Evolutionary conservation across 768 basidiomycete genomes (phyloP).

Genomic region (Boletus speciosus): DNA sequence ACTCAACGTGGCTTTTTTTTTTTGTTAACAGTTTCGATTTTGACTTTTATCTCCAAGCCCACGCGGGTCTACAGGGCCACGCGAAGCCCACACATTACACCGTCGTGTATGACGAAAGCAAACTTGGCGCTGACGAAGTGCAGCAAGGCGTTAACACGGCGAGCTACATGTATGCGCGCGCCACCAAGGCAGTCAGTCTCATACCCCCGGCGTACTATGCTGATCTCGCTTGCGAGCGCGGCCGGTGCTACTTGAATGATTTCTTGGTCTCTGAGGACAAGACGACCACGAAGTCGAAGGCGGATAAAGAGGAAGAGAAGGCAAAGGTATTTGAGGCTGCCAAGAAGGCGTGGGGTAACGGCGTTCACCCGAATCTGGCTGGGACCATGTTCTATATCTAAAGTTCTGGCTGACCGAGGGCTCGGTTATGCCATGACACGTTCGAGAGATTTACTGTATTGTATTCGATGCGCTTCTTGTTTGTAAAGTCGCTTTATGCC

Average conservation of each 20-base stretch:
- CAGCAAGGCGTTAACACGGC: constrained; percentile 69
- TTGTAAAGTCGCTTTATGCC: not conserved
- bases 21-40: constrained; percentile 49
- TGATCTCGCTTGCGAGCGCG: constrained; percentile 80
- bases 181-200: constrained; percentile 80
- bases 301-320: constrained; percentile 30
- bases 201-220: constrained; percentile 80
- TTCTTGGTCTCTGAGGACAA: constrained; percentile 59
- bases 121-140: constrained; percentile 62
- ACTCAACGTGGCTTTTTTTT: not conserved
- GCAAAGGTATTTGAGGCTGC: constrained; percentile 20
- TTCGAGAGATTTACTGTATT: not conserved
- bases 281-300: constrained; percentile 34
- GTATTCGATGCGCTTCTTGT: not conserved
- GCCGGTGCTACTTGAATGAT: constrained; percentile 70
- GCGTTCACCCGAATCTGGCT: constrained; percentile 54
- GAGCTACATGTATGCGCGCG: constrained; percentile 76
- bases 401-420: constrained; percentile 4
- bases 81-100: constrained; percentile 77
- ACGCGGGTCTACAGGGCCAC: constrained; percentile 68
- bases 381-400: constrained; percentile 77
- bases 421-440: not conserved
- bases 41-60: constrained; percentile 70
- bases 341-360: constrained; percentile 46
- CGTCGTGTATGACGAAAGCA: constrained; percentile 75